Evolutionary conservation across 108 stramenopile species (phyloP), one percentile per base, ranked within the genome.

Genomic region (Nitzschia sp.): DNA sequence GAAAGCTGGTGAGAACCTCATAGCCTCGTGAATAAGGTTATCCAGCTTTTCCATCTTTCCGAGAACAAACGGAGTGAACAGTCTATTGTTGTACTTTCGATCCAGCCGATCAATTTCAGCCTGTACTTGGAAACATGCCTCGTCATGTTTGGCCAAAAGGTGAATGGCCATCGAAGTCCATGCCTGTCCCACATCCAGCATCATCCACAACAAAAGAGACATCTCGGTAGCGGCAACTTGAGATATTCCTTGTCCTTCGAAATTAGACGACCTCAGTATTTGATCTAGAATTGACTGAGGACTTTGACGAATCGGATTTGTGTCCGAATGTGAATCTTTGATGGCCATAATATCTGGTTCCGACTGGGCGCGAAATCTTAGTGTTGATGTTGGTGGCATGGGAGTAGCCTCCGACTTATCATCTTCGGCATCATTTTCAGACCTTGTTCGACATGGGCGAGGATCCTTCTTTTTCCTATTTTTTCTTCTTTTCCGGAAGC

Each of bases 171-270:
- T 74, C 21, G 73, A 67, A 3, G 73, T 74, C 57, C 65, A 74
- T 10, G 73, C 73, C 21, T 74, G 67, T 17, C 73, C 73, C 37
- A 44, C 73, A 52, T 74, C 73, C 39, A 74, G 39, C 73, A 74
- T 74, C 59, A 74, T 59, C 73, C 73, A 74, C 2, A 74, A 10
- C 25, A 67, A 19, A 7, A 74, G 50, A 6, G 57, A 51, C 20
- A 74, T 56, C 44, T 74, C 73, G 14, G 51, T 74, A 6, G 65
- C 46, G 10, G 61, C 65, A 17, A 52, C 65, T 42, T 44, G 38
- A 10, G 73, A 50, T 10, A 74, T 66, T 12, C 73, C 66, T 6
- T 53, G 53, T 10, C 73, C 73, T 39, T 65, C 65, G 38, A 48
- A 51, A 52, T 67, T 66, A 5, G 53, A 40, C 8, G 67, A 17